These are phyloP conservation scores for Penicillium hordei DNA, from an alignment of 2,329 filamentous ascomycete species.

Conservation along the genomic window DNA sequence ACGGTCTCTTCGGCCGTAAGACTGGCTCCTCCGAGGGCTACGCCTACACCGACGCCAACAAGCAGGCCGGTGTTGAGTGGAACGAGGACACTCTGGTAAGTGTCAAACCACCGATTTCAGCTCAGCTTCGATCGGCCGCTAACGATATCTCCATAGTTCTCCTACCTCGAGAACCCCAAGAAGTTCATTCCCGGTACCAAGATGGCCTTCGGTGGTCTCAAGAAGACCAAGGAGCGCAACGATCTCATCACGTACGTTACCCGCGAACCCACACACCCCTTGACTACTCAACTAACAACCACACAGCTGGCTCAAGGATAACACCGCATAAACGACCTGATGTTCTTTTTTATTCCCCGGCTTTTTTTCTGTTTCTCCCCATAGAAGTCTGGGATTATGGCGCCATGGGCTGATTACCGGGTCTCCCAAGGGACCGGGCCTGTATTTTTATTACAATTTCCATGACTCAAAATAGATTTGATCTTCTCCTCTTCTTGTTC, in stretches of 20 bases:
- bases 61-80: conserved; percentile 91
- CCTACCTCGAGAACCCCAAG: conserved; percentile 99
- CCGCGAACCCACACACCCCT: not conserved
- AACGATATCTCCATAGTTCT: conserved; percentile 61
- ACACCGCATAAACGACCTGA: conserved; percentile 35
- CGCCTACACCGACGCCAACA: conserved; percentile 99
- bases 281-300: conserved; percentile 16
- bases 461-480: conserved; percentile 37
- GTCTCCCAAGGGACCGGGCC: conserved; percentile 29
- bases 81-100: conserved; percentile 78
- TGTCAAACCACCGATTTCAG: conserved; percentile 5
- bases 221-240: conserved; percentile 99
- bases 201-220: conserved; percentile 99
- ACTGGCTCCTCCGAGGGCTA: conserved; percentile 87
- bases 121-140: conserved; percentile 4
- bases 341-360: conserved; percentile 19
- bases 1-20: conserved; percentile 97
- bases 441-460: conserved; percentile 42
- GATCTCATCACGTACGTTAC: conserved; percentile 88
- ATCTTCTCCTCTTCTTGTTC: conserved; percentile 24
- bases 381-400: conserved; percentile 26
- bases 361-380: conserved; percentile 9
- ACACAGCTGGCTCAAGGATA: conserved; percentile 41
- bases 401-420: conserved; percentile 27
- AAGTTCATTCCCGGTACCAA: conserved; percentile 99